Evolutionary conservation across 139 green algal species (phyloP), one percentile per base, ranked within the genome.

Genomic region (Volvox africanus): DNA sequence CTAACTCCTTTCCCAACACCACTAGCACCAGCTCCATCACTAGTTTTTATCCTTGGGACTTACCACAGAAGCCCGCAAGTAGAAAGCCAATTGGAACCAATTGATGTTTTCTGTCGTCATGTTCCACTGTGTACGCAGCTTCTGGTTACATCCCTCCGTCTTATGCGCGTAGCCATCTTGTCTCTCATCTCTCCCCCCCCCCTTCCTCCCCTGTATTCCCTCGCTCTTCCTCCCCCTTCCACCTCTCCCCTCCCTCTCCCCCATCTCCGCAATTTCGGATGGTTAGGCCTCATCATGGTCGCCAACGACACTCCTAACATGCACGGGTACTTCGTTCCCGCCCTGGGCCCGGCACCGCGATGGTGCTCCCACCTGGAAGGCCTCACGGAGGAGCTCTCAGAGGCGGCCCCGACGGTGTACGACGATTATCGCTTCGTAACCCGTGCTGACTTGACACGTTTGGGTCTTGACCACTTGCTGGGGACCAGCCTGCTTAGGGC

Each of bases 361-460:
- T 99, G 98, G 98, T 99, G 97, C 95, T 97, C 94, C 55, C 99
- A 99, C 95, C 95, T 99, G 50, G 98, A 99, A 92, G 95, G 91
- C 6, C 92, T 99, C 3, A 99, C 98, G 16, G 98, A 99, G 91
- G 98, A 99, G 93, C 91, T 99, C 88, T 98, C 99, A 94, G 98
- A 99, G 87, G 75, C 87, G 11, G 91, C 93, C n/a, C 93, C 97
- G 14, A 93, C 95, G 0, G 88, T 99, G 20, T 99, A 99, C 91
- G 98, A 99, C 91, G 98, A 99, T 94, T 99, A 98, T 95, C 96
- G 96, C 88, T 99, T 99, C 93, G 96, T 99, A 6, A 99, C 97
- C 0, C 89, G 92, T 19, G 89, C 94, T 20, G 97, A 99, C 77
- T 92, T 99, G 80, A 89, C 93, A 1, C 94, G 94, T 61, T 94